Conservation (phyloP, 805 yeast genomes). For the Spathaspora arborariae region DNA sequence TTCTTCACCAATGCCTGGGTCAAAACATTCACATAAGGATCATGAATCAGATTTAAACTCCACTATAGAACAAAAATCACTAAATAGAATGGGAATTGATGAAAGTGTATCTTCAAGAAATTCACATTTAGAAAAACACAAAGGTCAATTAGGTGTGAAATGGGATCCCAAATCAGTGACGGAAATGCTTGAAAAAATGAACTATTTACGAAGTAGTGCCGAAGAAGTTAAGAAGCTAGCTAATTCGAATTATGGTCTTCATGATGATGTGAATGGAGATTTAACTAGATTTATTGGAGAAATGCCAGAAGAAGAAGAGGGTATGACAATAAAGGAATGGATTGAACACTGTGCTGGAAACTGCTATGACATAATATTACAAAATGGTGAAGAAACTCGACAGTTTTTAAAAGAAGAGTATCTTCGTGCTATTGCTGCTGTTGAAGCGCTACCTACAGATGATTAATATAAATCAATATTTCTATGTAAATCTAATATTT, state of each 20-base stretch:
- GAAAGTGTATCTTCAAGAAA: not conserved
- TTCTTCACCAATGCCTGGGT: not conserved
- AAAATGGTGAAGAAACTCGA: slow-evolving; percentile 46
- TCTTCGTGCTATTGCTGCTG: slow-evolving; percentile 43
- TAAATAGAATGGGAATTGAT: not conserved
- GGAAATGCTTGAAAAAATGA: slow-evolving; percentile 2
- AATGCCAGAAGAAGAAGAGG: slow-evolving; percentile 66
- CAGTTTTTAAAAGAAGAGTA: slow-evolving; percentile 46
- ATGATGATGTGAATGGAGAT: slow-evolving; percentile 64
- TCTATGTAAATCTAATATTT: not conserved
- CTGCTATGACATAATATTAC: slow-evolving; percentile 46
- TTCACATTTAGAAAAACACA: not conserved
- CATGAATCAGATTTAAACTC: not conserved
- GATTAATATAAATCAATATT: slow-evolving; percentile 5
- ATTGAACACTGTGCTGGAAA: slow-evolving; percentile 50
- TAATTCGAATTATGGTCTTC: slow-evolving; percentile 37
- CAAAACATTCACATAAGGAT: not conserved
- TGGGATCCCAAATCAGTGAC: slow-evolving; percentile 5
- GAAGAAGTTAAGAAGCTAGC: slow-evolving; percentile 30
- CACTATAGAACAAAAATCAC: not conserved
- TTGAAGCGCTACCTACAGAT: slow-evolving; percentile 33
- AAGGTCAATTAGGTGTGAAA: not conserved
- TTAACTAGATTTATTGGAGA: slow-evolving; percentile 60
- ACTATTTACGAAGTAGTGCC: slow-evolving; percentile 31
- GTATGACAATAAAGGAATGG: slow-evolving; percentile 74